Conservation (phyloP, 2,329 filamentous ascomycete species). For the Stachybotrys elegans region DNA sequence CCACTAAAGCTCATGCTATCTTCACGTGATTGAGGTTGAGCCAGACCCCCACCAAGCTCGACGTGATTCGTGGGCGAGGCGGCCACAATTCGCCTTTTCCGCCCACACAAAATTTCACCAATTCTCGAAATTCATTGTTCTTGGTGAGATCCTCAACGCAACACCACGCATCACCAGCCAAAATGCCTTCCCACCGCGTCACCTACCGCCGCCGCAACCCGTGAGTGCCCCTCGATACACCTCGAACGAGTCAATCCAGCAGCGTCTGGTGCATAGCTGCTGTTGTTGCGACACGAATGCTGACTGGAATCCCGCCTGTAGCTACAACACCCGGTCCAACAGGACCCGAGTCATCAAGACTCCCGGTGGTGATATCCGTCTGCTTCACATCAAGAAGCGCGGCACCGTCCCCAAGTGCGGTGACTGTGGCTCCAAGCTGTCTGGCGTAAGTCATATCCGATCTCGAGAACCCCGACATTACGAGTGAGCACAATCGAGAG, state of each 20-base stretch:
- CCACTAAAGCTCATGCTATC: no score
- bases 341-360: constrained; percentile 94
- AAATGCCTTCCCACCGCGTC: constrained; percentile 55
- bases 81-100: constrained; percentile 28
- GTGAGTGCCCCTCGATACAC: constrained; percentile 47
- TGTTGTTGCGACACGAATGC: no score
- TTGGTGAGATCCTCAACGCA: constrained; percentile 30
- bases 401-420: constrained; percentile 98
- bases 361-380: constrained; percentile 89
- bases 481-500: no score
- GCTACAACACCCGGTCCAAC: constrained; percentile 99
- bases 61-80: constrained; percentile 32
- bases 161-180: constrained; percentile 38
- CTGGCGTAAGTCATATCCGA: constrained; percentile 72
- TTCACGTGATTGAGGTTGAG: no score
- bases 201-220: constrained; percentile 74
- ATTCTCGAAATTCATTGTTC: constrained; percentile 35
- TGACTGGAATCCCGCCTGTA: no score
- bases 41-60: constrained; percentile 6
- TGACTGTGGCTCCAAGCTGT: constrained; percentile 97
- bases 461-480: constrained; percentile 12
- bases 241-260: no score
- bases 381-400: constrained; percentile 99
- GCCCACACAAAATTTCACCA: constrained; percentile 39
- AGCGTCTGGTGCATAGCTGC: no score